Evolutionary conservation across 371 early-diverging fungal genomes (phyloP), one percentile per base, ranked within the genome.

Genomic region (Capniomyces stellatus): DNA sequence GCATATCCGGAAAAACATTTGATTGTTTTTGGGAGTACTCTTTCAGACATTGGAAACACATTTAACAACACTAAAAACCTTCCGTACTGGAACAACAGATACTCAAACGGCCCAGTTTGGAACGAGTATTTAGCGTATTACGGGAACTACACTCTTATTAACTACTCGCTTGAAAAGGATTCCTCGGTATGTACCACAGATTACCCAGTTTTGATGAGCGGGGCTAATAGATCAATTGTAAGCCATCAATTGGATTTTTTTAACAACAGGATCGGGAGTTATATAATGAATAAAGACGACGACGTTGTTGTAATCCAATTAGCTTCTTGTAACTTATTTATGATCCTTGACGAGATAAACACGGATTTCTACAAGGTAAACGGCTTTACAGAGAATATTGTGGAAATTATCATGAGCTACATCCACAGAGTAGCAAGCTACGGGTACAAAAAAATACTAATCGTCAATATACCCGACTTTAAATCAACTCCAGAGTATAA

Each of bases 51-150:
- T 10, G 46, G 46, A 10, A 29, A 48, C n/a, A 25, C 8, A 27
- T 8, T 3, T 4, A n/a, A 21, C 4, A 15, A 22, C 3, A 15
- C 21, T 18, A 25, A 22, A 15, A 29, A 48, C 18, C 18, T 27
- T n/a, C 23, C n/a, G 2, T 48, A 48, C 49, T 75, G 57, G 49
- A 52, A 69, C 13, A 75, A 75, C 1, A 71, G 77, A 25, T 71
- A 57, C 49, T 54, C 64, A 12, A 77, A 80, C 58, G 74, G 75
- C 19, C 76, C 75, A 35, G 67, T 73, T 25, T 80, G 75, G 75
- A 30, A 66, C 25, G 75, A 77, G 46, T 63, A 76, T 48, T 52
- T 73, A 0, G 62, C 71, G 15, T 54, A 67, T 23, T 42, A 66
- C 19, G 51, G 60, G 1, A 59, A 60, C 40, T 51, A 58, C 27